Conservation (phyloP, 139 green algal genomes). For the Desmodesmus armatus region DNA sequence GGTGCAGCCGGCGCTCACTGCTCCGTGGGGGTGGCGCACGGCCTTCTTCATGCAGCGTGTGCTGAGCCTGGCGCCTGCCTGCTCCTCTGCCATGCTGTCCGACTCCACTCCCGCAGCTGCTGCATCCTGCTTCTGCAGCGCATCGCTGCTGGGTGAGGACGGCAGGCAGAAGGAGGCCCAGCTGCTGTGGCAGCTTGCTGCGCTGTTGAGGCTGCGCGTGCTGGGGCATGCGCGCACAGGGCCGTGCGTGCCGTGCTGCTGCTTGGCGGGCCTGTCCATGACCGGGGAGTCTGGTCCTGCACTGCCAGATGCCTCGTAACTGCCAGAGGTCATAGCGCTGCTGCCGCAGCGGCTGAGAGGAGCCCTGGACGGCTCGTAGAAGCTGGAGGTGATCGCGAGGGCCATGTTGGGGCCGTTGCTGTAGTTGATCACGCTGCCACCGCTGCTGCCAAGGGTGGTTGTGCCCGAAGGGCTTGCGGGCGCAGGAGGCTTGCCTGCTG, state of each 20-base stretch:
- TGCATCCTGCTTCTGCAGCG: background rate
- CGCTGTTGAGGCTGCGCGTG: slow-evolving; percentile 42
- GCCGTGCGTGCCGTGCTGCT: background rate
- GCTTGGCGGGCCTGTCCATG: background rate
- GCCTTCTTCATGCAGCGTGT: slow-evolving; percentile 30
- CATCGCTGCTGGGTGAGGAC: background rate
- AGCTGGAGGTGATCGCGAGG: slow-evolving; percentile 1
- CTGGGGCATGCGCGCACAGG: slow-evolving; percentile 32
- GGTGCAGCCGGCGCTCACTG: too few relatives aligned
- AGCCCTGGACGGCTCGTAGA: background rate
- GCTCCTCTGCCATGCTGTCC: background rate
- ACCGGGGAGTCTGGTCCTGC: background rate
- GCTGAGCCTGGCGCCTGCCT: too few relatives aligned
- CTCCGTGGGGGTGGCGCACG: slow-evolving; percentile 22
- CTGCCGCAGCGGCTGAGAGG: slow-evolving; percentile 1
- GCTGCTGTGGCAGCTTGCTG: slow-evolving; percentile 27
- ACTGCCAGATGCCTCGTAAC: background rate
- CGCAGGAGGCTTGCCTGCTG: background rate
- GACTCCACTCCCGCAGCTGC: background rate
- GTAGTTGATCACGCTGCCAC: too few relatives aligned
- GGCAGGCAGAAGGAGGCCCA: background rate
- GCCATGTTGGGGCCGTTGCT: background rate
- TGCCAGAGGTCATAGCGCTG: background rate
- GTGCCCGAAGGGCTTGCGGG: too few relatives aligned
- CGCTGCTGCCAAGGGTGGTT: too few relatives aligned